Percentiles rank a stretch among this genome's conserved stretches.
Evolutionary conservation across 768 basidiomycete genomes (phyloP).

Genomic region (Dioszegia crocea): DNA sequence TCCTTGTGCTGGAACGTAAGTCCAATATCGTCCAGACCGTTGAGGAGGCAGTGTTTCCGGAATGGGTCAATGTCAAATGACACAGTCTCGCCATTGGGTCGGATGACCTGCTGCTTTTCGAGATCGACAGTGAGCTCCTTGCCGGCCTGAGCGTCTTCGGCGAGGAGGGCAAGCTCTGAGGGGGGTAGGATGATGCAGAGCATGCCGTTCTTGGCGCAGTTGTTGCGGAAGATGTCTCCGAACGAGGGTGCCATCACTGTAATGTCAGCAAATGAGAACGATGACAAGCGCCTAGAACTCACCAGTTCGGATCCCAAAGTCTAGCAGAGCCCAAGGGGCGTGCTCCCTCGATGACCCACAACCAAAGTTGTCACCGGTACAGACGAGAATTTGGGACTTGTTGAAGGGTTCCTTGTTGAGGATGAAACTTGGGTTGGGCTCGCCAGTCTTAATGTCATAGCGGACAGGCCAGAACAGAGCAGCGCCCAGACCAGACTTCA

Average conservation of each 20-base stretch:
- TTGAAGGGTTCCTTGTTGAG: conserved; percentile 76
- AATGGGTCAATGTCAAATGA: conserved; percentile 80
- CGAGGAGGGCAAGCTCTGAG: conserved; percentile 66
- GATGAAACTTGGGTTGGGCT: conserved; percentile 71
- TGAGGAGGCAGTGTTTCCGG: conserved; percentile 86
- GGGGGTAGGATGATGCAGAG: conserved; percentile 70
- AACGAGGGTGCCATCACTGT: conserved; percentile 83
- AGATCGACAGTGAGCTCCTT: conserved; percentile 78
- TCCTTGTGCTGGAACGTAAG: conserved; percentile 78
- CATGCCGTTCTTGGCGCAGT: conserved; percentile 88
- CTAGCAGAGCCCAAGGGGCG: conserved; percentile 65
- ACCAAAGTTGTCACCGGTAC: conserved; percentile 83
- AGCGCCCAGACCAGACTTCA: conserved; percentile 77
- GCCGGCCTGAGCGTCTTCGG: conserved; percentile 70
- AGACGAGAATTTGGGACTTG: conserved; percentile 71
- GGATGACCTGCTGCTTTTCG: conserved; percentile 69
- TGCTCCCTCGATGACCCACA: conserved; percentile 88
- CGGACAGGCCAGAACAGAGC: conserved; percentile 79
- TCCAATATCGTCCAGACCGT: conserved; percentile 94
- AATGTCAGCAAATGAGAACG: neutral
- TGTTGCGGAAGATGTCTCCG: conserved; percentile 81
- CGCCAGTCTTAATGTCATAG: conserved; percentile 70
- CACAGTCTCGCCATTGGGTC: conserved; percentile 66
- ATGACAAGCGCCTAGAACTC: conserved; percentile 43
- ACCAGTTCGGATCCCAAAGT: conserved; percentile 81